A percentile compares a stretch with the other conserved stretches of the same genome.
Evolutionary conservation across 2,329 filamentous ascomycete genomes (phyloP).

Genomic region (Mycocentrospora acerina): DNA sequence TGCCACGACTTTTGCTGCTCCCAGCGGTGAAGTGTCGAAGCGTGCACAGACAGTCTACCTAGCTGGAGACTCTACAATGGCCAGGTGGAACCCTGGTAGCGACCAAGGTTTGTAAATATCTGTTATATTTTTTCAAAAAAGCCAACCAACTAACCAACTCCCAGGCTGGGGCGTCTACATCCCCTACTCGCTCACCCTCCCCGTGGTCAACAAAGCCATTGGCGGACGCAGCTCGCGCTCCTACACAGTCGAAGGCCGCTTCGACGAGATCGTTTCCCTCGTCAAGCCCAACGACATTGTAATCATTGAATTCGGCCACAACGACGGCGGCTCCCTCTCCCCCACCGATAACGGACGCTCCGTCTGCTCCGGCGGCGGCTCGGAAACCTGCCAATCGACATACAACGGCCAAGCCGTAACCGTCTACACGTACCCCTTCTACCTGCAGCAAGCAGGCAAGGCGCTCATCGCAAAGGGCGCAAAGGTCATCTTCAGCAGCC

Average conservation of each 20-base stretch:
- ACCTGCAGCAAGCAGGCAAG: conserved; percentile 59
- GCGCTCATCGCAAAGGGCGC: conserved; percentile 58
- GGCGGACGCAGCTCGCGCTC: conserved; percentile 67
- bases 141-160: background rate
- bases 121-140: too few species aligned
- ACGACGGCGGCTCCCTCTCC: conserved; percentile 63
- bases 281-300: conserved; percentile 64
- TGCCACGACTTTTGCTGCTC: conserved; percentile 24
- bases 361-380: conserved; percentile 58
- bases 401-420: conserved; percentile 57
- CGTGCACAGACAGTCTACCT: conserved; percentile 54
- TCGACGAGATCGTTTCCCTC: conserved; percentile 56
- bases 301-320: conserved; percentile 72
- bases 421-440: conserved; percentile 62
- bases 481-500: conserved; percentile 59
- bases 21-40: conserved; percentile 21
- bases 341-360: conserved; percentile 61
- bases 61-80: conserved; percentile 65
- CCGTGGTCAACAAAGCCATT: conserved; percentile 65
- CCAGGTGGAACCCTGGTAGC: conserved; percentile 48
- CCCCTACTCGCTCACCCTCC: conserved; percentile 51
- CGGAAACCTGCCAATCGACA: conserved; percentile 55
- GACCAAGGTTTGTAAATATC: conserved; percentile 40
- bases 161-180: conserved; percentile 66
- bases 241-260: conserved; percentile 66